A percentile compares a stretch with the other conserved stretches of the same genome.
Evolutionary conservation across 2,329 filamentous ascomycete genomes (phyloP).

Genomic region (Trichophyton verrucosum): DNA sequence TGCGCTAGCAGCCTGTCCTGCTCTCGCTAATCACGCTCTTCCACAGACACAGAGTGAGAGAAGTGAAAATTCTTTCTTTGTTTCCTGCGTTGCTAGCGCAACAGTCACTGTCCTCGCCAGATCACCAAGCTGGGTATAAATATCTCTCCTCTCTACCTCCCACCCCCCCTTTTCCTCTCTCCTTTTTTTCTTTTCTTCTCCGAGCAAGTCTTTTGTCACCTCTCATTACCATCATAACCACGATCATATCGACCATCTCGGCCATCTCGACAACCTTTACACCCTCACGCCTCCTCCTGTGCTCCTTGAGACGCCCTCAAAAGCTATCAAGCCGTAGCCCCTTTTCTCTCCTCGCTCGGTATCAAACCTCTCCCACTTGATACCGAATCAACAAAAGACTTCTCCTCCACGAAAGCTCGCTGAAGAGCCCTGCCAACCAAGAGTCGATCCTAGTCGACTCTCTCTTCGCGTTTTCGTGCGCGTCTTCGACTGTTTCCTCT

Average conservation of each 20-base stretch:
- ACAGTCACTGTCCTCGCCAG: not conserved
- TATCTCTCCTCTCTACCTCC: not conserved
- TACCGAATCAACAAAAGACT: not conserved
- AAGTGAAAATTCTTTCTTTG: not conserved
- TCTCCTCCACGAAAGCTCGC: not conserved
- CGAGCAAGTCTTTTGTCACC: not conserved
- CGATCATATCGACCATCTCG: too few relatives aligned
- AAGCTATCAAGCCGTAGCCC: not conserved
- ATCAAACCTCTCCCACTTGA: not conserved
- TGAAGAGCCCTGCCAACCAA: not conserved
- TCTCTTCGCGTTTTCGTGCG: not conserved
- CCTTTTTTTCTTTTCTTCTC: not conserved
- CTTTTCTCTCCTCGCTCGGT: not conserved
- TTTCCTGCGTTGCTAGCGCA: not conserved
- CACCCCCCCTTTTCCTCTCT: not conserved
- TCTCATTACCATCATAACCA: too few relatives aligned
- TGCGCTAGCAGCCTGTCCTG: not conserved
- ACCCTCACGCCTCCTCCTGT: not conserved
- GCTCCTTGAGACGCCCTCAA: not conserved
- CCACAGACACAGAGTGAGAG: not conserved
- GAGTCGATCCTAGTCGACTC: not conserved
- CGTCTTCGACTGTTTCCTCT: not conserved
- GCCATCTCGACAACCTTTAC: too few relatives aligned
- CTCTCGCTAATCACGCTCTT: not conserved
- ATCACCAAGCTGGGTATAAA: constrained; percentile 4